These are phyloP conservation scores for Aureobasidium uvarum DNA, from an alignment of 2,329 filamentous ascomycete species.

Conservation along the genomic window DNA sequence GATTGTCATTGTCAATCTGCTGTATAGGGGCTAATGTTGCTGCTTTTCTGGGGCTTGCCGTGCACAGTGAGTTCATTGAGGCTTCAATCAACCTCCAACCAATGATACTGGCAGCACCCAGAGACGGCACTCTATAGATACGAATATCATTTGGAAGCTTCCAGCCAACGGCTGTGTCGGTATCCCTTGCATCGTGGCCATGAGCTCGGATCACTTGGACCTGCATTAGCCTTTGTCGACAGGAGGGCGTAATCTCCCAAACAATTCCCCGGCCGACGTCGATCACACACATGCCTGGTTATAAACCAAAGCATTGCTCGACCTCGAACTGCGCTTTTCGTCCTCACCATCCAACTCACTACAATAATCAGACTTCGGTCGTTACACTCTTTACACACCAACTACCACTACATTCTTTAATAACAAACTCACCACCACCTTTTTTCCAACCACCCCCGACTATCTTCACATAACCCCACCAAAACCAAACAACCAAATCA, in stretches of 20 bases:
- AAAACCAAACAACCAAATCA: slow-evolving; percentile 27
- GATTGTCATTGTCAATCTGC: slow-evolving; percentile 15
- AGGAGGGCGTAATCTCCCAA: slow-evolving; percentile 22
- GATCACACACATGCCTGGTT: neutral
- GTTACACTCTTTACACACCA: slow-evolving; percentile 34
- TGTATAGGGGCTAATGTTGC: slow-evolving; percentile 2
- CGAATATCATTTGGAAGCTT: slow-evolving; percentile 19
- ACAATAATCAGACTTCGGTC: slow-evolving; percentile 35
- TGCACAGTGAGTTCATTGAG: neutral
- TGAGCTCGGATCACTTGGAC: slow-evolving; percentile 11
- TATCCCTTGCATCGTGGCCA: slow-evolving; percentile 23
- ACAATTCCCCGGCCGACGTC: slow-evolving; percentile 14
- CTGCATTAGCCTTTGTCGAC: slow-evolving; percentile 19
- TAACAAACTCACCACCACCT: slow-evolving; percentile 24
- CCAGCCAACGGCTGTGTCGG: slow-evolving; percentile 14
- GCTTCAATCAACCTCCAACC: neutral
- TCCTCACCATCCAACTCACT: slow-evolving; percentile 20
- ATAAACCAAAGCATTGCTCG: slow-evolving; percentile 20
- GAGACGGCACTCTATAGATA: slow-evolving; percentile 19
- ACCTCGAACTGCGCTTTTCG: neutral
- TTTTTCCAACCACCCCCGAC: slow-evolving; percentile 27
- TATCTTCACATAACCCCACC: slow-evolving; percentile 27
- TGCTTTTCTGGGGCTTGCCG: neutral
- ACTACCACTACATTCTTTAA: slow-evolving; percentile 30
- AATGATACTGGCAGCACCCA: neutral